Conservation (phyloP, 2,329 filamentous ascomycete species). For the Colletotrichum phormii region DNA sequence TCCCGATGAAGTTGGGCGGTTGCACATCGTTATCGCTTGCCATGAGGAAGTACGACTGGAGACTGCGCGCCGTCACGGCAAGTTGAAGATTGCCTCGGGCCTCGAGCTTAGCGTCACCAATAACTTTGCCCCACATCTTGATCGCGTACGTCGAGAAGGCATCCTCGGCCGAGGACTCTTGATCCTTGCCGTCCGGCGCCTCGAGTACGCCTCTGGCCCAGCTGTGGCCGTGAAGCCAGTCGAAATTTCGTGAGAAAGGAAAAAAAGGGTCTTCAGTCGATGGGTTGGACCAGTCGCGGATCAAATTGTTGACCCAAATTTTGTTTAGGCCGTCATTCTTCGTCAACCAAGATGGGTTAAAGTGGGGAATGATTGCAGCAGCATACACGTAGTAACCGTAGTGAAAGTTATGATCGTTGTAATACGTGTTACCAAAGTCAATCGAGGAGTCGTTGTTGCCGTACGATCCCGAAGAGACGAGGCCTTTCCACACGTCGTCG, state of each 20-base stretch:
- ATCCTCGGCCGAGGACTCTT: slow-evolving; percentile 87
- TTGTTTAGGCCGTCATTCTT: slow-evolving; percentile 61
- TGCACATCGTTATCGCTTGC: slow-evolving; percentile 69
- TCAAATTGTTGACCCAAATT: slow-evolving; percentile 79
- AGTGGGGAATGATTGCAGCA: slow-evolving; percentile 78
- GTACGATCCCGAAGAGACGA: slow-evolving; percentile 77
- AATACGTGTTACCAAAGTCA: slow-evolving; percentile 85
- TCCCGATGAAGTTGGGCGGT: slow-evolving; percentile 74
- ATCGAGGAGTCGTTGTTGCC: slow-evolving; percentile 68
- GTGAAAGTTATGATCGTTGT: slow-evolving; percentile 74
- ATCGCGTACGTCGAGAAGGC: slow-evolving; percentile 81
- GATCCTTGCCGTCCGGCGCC: slow-evolving; percentile 73
- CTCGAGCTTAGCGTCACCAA: slow-evolving; percentile 78
- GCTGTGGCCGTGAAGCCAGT: slow-evolving; percentile 87
- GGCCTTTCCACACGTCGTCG: slow-evolving; percentile 74
- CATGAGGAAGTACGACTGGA: slow-evolving; percentile 82
- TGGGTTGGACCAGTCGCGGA: slow-evolving; percentile 80
- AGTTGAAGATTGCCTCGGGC: slow-evolving; percentile 81
- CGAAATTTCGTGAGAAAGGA: slow-evolving; percentile 80
- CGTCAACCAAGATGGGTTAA: slow-evolving; percentile 76
- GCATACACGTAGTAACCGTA: slow-evolving; percentile 86
- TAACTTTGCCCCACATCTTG: slow-evolving; percentile 85
- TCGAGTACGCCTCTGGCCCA: slow-evolving; percentile 81
- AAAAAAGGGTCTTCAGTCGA: slow-evolving; percentile 73
- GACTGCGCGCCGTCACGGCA: slow-evolving; percentile 73